Evolutionary conservation across 345 rosid species (phyloP).

Genomic region (Gossypium sturtianum): DNA sequence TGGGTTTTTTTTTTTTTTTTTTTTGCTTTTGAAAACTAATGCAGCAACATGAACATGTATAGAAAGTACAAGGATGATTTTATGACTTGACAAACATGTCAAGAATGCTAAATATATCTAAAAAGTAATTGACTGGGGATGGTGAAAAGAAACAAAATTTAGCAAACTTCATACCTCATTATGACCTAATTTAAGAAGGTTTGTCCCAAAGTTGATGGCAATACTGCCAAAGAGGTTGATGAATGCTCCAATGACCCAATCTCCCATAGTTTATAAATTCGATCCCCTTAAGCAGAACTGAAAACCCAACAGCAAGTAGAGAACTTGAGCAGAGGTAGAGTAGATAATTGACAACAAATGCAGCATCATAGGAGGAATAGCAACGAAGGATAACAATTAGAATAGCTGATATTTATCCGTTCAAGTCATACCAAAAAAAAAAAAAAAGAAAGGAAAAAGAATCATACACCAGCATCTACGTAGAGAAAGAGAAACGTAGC

Average conservation of each 20-base stretch:
- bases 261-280: slow-evolving; percentile 69
- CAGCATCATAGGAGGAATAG: background rate
- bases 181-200: slow-evolving; percentile 96
- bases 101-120: background rate
- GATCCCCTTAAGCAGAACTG: slow-evolving; percentile 22
- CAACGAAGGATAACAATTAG: background rate
- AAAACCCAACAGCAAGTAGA: slow-evolving; percentile 30
- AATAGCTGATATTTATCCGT: background rate
- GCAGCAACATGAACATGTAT: background rate
- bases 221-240: slow-evolving; percentile 92
- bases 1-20: background rate
- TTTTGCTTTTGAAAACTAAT: background rate
- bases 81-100: background rate
- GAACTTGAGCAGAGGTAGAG: slow-evolving; percentile 23
- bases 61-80: background rate
- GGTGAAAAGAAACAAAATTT: background rate
- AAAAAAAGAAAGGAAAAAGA: background rate
- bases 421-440: background rate
- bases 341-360: slow-evolving; percentile 7
- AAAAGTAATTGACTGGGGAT: background rate
- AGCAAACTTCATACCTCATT: slow-evolving; percentile 48
- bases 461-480: background rate
- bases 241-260: slow-evolving; percentile 96
- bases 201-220: slow-evolving; percentile 98
- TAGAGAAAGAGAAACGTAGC: background rate